A percentile compares a stretch with the other conserved stretches of the same genome.
phyloP scores from a whole-genome alignment of 164 flowering plant species.

The Magnolia sinica region DNA sequence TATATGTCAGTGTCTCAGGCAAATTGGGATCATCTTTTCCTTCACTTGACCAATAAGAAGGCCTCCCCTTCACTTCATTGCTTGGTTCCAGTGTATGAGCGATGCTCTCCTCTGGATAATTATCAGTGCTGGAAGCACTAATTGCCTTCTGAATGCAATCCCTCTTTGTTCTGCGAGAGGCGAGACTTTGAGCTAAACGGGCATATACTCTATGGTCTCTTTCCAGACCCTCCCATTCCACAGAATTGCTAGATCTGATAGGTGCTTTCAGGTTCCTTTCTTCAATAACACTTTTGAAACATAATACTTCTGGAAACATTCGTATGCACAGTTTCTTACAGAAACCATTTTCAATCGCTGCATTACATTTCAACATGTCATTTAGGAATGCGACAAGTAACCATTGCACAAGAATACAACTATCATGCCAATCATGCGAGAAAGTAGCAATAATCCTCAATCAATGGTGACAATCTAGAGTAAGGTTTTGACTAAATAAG shows the following conservation, averaged over 20 bases:
- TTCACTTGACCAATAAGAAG: constrained; percentile 91
- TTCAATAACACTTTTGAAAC: constrained; percentile 33
- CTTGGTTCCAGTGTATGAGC: constrained; percentile 61
- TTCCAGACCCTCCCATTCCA: constrained; percentile 38
- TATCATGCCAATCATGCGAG: background rate
- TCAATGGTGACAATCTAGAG: background rate
- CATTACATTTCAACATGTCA: constrained; percentile 13
- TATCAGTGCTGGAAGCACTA: constrained; percentile 89
- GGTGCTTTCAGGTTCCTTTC: constrained; percentile 8
- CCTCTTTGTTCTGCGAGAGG: constrained; percentile 11
- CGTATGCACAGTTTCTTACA: constrained; percentile 58
- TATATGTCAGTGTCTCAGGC: constrained; percentile 69
- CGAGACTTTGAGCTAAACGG: constrained; percentile 41
- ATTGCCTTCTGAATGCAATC: constrained; percentile 51
- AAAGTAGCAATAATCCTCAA: background rate
- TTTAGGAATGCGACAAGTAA: background rate
- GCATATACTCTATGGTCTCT: constrained; percentile 61
- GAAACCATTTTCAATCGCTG: constrained; percentile 68
- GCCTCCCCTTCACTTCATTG: constrained; percentile 32
- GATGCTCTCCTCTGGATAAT: constrained; percentile 69
- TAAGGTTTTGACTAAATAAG: background rate
- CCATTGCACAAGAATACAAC: background rate
- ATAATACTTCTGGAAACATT: constrained; percentile 53
- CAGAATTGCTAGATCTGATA: constrained; percentile 19
- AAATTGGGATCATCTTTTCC: constrained; percentile 54